phyloP scores from a whole-genome alignment of 2,329 filamentous ascomycete genomes.

The Sporothrix dimorphospora region DNA sequence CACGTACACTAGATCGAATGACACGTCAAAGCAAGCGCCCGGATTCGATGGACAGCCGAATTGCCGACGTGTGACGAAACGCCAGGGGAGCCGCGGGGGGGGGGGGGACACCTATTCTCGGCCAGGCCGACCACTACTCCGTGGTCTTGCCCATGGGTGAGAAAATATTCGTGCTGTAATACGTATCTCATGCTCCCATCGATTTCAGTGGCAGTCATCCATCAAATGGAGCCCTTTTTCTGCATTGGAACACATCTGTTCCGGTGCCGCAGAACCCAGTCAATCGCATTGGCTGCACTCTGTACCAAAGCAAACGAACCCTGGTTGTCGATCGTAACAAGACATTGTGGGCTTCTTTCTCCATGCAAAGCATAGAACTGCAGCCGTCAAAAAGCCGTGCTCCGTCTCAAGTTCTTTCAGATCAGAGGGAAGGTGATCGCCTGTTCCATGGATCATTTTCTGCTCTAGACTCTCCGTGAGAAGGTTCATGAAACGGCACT shows the following conservation, averaged over 20 bases:
- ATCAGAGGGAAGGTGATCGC: background rate
- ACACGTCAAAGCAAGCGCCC: background rate
- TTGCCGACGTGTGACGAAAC: constrained; percentile 21
- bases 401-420: background rate
- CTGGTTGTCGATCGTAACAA: constrained; percentile 1
- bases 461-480: background rate
- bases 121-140: background rate
- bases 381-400: background rate
- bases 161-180: background rate
- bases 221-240: background rate
- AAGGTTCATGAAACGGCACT: background rate
- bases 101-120: background rate
- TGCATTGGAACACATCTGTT: constrained; percentile 9
- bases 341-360: background rate
- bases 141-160: background rate
- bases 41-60: background rate
- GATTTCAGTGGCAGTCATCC: background rate
- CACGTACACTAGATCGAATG: background rate
- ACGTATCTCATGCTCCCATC: background rate
- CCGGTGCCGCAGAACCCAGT: constrained; percentile 24
- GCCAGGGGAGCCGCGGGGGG: background rate
- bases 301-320: background rate
- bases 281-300: constrained; percentile 3
- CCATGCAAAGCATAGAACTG: background rate
- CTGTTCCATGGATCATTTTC: background rate